Evolutionary conservation across 2,329 filamentous ascomycete species (phyloP).

Genomic region (Xylaria sp.): DNA sequence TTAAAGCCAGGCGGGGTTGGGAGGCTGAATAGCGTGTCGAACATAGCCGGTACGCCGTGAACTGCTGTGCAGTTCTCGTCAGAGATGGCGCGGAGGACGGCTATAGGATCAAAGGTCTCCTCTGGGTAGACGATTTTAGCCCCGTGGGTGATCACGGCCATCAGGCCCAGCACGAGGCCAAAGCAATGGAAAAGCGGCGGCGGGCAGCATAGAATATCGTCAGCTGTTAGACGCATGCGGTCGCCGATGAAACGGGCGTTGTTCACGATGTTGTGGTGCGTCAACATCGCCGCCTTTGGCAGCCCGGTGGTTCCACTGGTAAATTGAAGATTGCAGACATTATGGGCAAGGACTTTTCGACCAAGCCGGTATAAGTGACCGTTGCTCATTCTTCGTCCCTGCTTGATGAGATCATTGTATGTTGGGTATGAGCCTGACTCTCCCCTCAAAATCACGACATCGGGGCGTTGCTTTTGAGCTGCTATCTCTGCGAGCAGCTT

Average conservation of each 20-base stretch:
- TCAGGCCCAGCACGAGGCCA: slow-evolving; percentile 78
- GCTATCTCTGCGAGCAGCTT: slow-evolving; percentile 66
- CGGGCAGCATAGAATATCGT: slow-evolving; percentile 80
- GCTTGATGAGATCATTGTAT: slow-evolving; percentile 67
- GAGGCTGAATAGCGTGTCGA: slow-evolving; percentile 69
- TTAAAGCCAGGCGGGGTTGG: slow-evolving; percentile 55
- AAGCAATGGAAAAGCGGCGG: slow-evolving; percentile 90
- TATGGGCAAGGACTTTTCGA: slow-evolving; percentile 67
- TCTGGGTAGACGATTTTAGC: slow-evolving; percentile 80
- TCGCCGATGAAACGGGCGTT: slow-evolving; percentile 78
- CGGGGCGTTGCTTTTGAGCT: slow-evolving; percentile 56
- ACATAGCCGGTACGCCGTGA: slow-evolving; percentile 87
- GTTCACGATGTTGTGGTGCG: slow-evolving; percentile 72
- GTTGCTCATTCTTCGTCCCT: slow-evolving; percentile 60
- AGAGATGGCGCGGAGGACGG: slow-evolving; percentile 73
- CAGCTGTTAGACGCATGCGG: slow-evolving; percentile 73
- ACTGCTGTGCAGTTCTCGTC: slow-evolving; percentile 77
- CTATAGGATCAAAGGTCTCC: slow-evolving; percentile 75
- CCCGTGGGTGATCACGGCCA: slow-evolving; percentile 78
- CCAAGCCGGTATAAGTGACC: slow-evolving; percentile 63
- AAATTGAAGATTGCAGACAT: slow-evolving; percentile 79
- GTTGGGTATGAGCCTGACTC: slow-evolving; percentile 64
- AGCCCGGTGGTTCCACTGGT: slow-evolving; percentile 79
- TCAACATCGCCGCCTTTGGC: slow-evolving; percentile 80
- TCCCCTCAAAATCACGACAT: slow-evolving; percentile 70